Evolutionary conservation across 805 yeast genomes (phyloP).

Genomic region (Wickerhamia fluorescens): DNA sequence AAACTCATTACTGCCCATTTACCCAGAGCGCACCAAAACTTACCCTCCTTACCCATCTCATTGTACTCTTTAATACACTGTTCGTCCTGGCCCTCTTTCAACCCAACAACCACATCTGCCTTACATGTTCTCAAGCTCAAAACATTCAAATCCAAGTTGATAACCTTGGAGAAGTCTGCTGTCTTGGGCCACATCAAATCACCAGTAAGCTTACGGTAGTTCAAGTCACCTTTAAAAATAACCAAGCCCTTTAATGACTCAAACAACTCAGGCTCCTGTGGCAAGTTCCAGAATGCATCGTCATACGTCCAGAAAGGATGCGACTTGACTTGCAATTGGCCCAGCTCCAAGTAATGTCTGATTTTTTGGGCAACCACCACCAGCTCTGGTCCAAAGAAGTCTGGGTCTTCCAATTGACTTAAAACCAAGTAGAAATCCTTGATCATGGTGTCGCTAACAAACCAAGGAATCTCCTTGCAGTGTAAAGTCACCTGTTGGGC

Average conservation of each 20-base stretch:
- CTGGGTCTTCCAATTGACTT: slow-evolving; percentile 44
- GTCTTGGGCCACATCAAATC: slow-evolving; percentile 85
- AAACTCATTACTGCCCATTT: slow-evolving; percentile 87
- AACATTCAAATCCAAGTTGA: slow-evolving; percentile 58
- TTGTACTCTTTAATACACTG: slow-evolving; percentile 57
- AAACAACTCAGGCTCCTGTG: slow-evolving; percentile 57
- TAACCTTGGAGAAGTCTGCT: slow-evolving; percentile 64
- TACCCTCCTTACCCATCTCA: slow-evolving; percentile 54
- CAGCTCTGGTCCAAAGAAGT: slow-evolving; percentile 39
- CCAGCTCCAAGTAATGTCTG: slow-evolving; percentile 10
- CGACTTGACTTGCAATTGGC: slow-evolving; percentile 28
- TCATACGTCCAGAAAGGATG: slow-evolving; percentile 85
- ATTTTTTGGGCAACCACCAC: slow-evolving; percentile 9
- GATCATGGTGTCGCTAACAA: slow-evolving; percentile 92
- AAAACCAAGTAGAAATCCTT: slow-evolving; percentile 63
- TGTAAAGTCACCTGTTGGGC: slow-evolving; percentile 65
- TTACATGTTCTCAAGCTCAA: slow-evolving; percentile 87
- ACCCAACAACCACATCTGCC: slow-evolving; percentile 91
- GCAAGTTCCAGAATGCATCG: slow-evolving; percentile 68
- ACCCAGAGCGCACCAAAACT: slow-evolving; percentile 83
- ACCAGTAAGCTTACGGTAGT: slow-evolving; percentile 89
- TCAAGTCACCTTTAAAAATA: slow-evolving; percentile 91
- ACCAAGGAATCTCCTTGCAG: slow-evolving; percentile 91
- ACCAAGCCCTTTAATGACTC: slow-evolving; percentile 55
- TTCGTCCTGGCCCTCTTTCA: slow-evolving; percentile 66